Conservation (phyloP, 305 asterid species). For the Plantago coronopus region DNA sequence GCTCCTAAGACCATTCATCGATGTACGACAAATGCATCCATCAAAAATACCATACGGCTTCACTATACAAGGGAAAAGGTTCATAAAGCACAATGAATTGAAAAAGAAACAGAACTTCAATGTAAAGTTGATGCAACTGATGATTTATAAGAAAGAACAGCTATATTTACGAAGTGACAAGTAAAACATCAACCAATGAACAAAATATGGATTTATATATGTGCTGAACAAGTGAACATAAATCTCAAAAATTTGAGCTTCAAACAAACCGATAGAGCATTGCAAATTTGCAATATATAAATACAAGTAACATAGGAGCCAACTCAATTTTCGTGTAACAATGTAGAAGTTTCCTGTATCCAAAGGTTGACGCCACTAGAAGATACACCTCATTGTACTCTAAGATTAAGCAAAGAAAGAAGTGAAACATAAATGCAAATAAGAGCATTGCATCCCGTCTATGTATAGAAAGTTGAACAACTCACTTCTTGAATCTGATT, state of each 20-base stretch:
- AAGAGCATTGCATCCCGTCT: conserved; percentile 29
- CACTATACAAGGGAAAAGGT: too few species aligned
- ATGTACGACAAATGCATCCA: too few species aligned
- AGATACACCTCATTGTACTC: conserved; percentile 26
- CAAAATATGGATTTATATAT: too few species aligned
- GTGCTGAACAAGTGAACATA: not conserved
- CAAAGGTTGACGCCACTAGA: conserved; percentile 21
- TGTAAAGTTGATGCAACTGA: too few species aligned
- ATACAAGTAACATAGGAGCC: not conserved
- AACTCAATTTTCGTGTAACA: conserved; percentile 5
- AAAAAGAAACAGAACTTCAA: too few species aligned
- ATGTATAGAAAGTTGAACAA: conserved; percentile 30
- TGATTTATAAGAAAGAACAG: too few species aligned
- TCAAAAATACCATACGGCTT: too few species aligned
- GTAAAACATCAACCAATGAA: too few species aligned
- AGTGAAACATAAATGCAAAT: conserved; percentile 29
- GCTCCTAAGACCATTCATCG: too few species aligned
- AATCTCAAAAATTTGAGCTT: not conserved
- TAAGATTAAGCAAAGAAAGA: conserved; percentile 17
- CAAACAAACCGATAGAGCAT: not conserved
- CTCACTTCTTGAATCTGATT: conserved; percentile 36
- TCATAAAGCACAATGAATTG: too few species aligned
- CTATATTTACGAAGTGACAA: too few species aligned
- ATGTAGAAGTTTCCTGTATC: conserved; percentile 25
- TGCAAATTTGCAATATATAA: not conserved